These are phyloP conservation scores for Annulohypoxylon nitens DNA, from an alignment of 495 filamentous ascomycete species.

Conservation along the genomic window DNA sequence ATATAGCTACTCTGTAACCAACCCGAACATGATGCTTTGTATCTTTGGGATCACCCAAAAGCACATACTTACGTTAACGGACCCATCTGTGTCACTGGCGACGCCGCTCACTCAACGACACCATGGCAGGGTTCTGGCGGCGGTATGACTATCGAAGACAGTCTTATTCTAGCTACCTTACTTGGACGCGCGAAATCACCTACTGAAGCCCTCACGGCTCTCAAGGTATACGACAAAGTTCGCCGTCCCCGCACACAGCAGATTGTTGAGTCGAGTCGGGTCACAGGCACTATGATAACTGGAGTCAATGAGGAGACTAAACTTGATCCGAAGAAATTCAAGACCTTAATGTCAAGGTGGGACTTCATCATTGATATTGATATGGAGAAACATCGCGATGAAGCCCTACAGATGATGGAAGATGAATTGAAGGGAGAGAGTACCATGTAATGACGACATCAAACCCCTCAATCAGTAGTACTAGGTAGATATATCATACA, in stretches of 20 bases:
- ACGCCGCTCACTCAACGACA: slow-evolving; percentile 59
- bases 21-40: slow-evolving; percentile 19
- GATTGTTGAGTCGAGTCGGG: slow-evolving; percentile 51
- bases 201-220: slow-evolving; percentile 30
- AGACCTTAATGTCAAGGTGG: slow-evolving; percentile 30
- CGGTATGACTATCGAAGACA: slow-evolving; percentile 57
- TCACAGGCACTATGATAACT: slow-evolving; percentile 35
- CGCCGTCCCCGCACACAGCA: slow-evolving; percentile 42
- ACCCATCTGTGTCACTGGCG: slow-evolving; percentile 54
- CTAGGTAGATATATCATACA: too few relatives aligned
- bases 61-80: slow-evolving; percentile 40
- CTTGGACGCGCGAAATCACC: slow-evolving; percentile 43
- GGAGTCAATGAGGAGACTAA: slow-evolving; percentile 15
- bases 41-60: slow-evolving; percentile 37
- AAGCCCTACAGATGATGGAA: slow-evolving; percentile 40
- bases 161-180: slow-evolving; percentile 48
- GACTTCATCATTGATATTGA: slow-evolving; percentile 44
- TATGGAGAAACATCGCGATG: slow-evolving; percentile 36
- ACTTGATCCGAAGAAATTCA: slow-evolving; percentile 23
- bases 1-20: slow-evolving; percentile 30
- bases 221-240: slow-evolving; percentile 41
- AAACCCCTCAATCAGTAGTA: too few relatives aligned
- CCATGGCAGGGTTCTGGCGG: slow-evolving; percentile 55
- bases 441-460: background rate
- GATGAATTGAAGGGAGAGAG: slow-evolving; percentile 15